A percentile compares a stretch with the other conserved stretches of the same genome.
phyloP scores from a whole-genome alignment of 148 eudicot genomes.

The Oxyria digyna region DNA sequence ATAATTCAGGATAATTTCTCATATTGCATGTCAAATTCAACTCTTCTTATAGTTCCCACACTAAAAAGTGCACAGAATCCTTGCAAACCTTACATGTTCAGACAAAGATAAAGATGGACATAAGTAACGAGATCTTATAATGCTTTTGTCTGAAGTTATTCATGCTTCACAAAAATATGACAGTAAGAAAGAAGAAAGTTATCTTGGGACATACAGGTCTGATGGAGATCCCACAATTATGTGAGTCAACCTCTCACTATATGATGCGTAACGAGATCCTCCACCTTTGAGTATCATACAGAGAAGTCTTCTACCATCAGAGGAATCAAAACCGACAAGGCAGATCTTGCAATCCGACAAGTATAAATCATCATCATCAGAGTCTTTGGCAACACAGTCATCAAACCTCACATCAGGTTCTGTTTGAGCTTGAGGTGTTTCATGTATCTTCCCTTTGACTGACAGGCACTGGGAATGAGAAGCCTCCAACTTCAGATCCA shows the following conservation, averaged over 20 bases:
- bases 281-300: conserved; percentile 85
- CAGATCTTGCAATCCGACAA: conserved; percentile 81
- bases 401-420: conserved; percentile 28
- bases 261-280: conserved; percentile 84
- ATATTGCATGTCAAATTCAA: too few species aligned
- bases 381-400: conserved; percentile 69
- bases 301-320: conserved; percentile 68
- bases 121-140: too few species aligned
- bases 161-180: background rate
- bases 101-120: too few species aligned
- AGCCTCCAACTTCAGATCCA: conserved; percentile 43
- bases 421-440: conserved; percentile 18
- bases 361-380: conserved; percentile 75
- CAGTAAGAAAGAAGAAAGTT: background rate
- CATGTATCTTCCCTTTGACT: conserved; percentile 26
- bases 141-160: background rate
- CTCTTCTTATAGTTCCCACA: too few species aligned
- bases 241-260: conserved; percentile 76
- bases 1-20: too few species aligned
- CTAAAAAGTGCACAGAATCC: too few species aligned
- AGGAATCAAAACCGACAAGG: conserved; percentile 66
- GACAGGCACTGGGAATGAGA: conserved; percentile 40
- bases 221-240: conserved; percentile 82
- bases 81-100: too few species aligned
- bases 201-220: conserved; percentile 46